A percentile compares a stretch with the other conserved stretches of the same genome.
These are phyloP conservation scores for Butyriboletus appendiculatus DNA, from an alignment of 1,284 basidiomycete genomes.

Conservation along the genomic window DNA sequence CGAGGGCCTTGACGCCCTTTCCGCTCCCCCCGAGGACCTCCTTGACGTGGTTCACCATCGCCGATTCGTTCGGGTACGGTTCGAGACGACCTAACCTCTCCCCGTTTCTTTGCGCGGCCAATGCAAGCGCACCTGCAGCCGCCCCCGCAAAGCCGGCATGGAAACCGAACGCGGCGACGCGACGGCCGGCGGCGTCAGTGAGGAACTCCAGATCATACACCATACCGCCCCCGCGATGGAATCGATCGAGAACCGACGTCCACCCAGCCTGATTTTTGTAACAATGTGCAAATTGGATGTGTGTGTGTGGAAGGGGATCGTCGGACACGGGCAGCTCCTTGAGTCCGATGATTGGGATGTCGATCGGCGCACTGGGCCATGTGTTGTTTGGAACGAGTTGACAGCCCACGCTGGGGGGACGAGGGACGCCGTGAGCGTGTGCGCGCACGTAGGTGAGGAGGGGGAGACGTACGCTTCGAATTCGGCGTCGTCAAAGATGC, in stretches of 20 bases:
- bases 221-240: conserved; percentile 84
- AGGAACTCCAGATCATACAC: conserved; percentile 98
- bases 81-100: conserved; percentile 67
- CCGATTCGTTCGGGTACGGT: conserved; percentile 81
- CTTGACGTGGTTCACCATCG: conserved; percentile 79
- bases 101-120: conserved; percentile 69
- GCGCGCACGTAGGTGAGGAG: too few relatives aligned
- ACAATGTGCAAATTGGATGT: conserved; percentile 99
- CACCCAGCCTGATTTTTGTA: conserved; percentile 98
- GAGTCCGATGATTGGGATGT: conserved; percentile 90
- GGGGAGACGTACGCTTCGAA: conserved; percentile 78
- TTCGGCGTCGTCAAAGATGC: conserved; percentile 95
- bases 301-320: conserved; percentile 86
- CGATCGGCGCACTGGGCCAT: conserved; percentile 81
- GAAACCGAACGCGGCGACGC: conserved; percentile 99
- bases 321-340: conserved; percentile 91
- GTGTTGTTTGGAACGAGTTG: conserved; percentile 87
- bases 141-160: conserved; percentile 98
- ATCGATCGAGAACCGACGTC: conserved; percentile 86
- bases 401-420: conserved; percentile 76
- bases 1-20: conserved; percentile 84
- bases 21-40: conserved; percentile 67
- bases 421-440: background rate
- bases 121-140: conserved; percentile 87
- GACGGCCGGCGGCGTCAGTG: conserved; percentile 79